Evolutionary conservation across 148 eudicot genomes (phyloP).

Genomic region (Rheum nobile): DNA sequence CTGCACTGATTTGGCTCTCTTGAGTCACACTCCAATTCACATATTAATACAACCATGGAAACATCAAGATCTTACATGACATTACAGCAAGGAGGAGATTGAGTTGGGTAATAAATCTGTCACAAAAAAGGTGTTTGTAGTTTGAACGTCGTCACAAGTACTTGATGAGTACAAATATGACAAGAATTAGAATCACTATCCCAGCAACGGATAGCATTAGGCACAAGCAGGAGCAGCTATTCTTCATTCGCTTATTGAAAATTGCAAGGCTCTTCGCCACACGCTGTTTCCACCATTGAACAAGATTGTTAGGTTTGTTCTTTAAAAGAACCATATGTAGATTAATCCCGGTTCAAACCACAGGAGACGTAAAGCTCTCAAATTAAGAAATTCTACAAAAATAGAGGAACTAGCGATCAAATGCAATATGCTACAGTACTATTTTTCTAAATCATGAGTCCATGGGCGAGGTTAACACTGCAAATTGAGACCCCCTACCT

Average conservation of each 20-base stretch:
- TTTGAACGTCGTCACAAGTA: slow-evolving; percentile 23
- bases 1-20: slow-evolving; percentile 1
- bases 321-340: neutral
- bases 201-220: slow-evolving; percentile 48
- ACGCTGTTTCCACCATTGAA: slow-evolving; percentile 27
- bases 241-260: slow-evolving; percentile 62
- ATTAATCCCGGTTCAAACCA: neutral
- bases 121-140: neutral
- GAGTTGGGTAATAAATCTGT: neutral
- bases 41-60: slow-evolving; percentile 1
- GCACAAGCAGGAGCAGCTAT: slow-evolving; percentile 69
- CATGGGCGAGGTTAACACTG: neutral
- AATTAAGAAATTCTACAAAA: neutral
- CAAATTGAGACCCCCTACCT: neutral
- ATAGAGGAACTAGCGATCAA: neutral
- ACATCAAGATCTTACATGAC: neutral
- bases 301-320: neutral
- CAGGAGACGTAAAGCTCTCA: neutral
- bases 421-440: neutral
- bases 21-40: slow-evolving; percentile 3
- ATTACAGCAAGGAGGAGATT: neutral
- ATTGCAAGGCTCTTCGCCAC: slow-evolving; percentile 49
- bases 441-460: neutral
- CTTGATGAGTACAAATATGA: slow-evolving; percentile 38
- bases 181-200: slow-evolving; percentile 39